Conservation (phyloP, 805 yeast genomes). For the Candida pini region DNA sequence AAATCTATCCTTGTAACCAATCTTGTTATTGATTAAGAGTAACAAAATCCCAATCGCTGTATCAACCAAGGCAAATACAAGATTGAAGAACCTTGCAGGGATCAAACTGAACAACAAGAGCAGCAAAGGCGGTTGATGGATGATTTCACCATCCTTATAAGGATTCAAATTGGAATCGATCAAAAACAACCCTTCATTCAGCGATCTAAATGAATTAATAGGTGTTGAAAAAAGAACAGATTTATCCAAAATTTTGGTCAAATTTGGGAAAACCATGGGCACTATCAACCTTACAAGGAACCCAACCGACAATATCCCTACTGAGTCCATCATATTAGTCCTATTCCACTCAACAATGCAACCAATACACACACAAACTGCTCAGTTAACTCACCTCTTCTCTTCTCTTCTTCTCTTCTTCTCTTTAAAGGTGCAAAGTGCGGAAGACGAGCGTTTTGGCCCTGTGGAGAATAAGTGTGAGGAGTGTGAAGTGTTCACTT, state of each 20-base stretch:
- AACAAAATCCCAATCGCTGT: slow-evolving; percentile 49
- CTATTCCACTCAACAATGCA: too few species aligned
- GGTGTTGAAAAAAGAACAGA: slow-evolving; percentile 70
- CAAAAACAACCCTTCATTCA: slow-evolving; percentile 65
- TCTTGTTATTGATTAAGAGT: slow-evolving; percentile 42
- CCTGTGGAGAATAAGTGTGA: neutral
- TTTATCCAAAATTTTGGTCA: slow-evolving; percentile 34
- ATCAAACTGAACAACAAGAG: slow-evolving; percentile 43
- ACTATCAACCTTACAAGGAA: slow-evolving; percentile 20
- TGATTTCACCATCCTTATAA: slow-evolving; percentile 73
- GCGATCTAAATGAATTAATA: slow-evolving; percentile 56
- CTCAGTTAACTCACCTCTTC: too few species aligned
- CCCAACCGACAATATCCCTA: slow-evolving; percentile 11
- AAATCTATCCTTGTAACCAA: slow-evolving; percentile 16
- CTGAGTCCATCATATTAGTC: slow-evolving; percentile 2
- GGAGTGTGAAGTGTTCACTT: neutral
- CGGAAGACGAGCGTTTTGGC: too few species aligned
- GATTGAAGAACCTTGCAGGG: slow-evolving; percentile 20
- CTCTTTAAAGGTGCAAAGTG: too few species aligned
- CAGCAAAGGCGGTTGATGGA: slow-evolving; percentile 79
- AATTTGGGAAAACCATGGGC: slow-evolving; percentile 25
- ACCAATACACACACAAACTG: too few species aligned
- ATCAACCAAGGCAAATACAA: slow-evolving; percentile 58
- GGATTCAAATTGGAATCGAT: slow-evolving; percentile 51
- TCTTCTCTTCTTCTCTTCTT: too few species aligned